Conservation (phyloP, 2,329 filamentous ascomycete species). For the Oidium heveae region DNA sequence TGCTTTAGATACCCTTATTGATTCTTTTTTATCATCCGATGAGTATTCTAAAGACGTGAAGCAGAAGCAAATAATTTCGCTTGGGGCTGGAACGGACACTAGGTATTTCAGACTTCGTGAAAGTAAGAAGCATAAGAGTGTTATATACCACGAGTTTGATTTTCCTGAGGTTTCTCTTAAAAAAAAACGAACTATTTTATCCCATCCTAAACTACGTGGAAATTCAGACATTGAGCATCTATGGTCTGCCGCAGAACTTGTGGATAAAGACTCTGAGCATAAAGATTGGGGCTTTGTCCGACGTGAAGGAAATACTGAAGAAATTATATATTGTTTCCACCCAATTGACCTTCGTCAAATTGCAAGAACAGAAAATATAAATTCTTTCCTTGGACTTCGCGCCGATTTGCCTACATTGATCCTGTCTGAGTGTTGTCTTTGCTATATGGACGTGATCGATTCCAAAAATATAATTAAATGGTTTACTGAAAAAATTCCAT, state of each 20-base stretch:
- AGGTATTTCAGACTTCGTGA: constrained; percentile 46
- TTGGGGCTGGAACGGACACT: constrained; percentile 87
- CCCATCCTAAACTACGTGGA: constrained; percentile 3
- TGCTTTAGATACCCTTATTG: constrained; percentile 55
- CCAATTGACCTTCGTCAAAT: constrained; percentile 15
- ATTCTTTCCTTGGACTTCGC: constrained; percentile 21
- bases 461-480: constrained; percentile 38
- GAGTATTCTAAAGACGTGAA: constrained; percentile 6
- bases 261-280: constrained; percentile 3
- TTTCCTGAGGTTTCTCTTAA: constrained; percentile 48
- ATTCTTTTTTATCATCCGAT: constrained; percentile 32
- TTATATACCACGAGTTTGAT: constrained; percentile 82
- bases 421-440: constrained; percentile 85
- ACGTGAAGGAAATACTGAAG: constrained; percentile 2
- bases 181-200: constrained; percentile 16
- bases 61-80: constrained; percentile 57
- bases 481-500: constrained; percentile 28
- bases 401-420: constrained; percentile 50
- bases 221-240: constrained; percentile 18
- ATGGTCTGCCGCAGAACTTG: not conserved
- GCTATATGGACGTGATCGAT: constrained; percentile 48
- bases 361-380: constrained; percentile 3
- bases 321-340: constrained; percentile 22
- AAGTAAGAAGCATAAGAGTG: constrained; percentile 9
- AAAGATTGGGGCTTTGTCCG: constrained; percentile 9